Evolutionary conservation across 2,329 filamentous ascomycete species (phyloP).

Genomic region (Dothistroma pini): DNA sequence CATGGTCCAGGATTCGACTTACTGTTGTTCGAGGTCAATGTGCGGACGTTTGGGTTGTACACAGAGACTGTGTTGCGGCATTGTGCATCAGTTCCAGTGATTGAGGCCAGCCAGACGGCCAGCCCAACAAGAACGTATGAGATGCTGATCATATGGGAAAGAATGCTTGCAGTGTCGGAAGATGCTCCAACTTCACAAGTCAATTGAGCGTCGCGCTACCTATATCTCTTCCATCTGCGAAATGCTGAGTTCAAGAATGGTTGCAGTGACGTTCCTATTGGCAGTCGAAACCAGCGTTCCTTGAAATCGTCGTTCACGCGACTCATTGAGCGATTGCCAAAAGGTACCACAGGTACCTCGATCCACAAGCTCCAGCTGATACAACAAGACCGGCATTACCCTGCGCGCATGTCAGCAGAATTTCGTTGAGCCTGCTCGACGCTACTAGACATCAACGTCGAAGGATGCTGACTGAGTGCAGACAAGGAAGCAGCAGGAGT

Average conservation of each 20-base stretch:
- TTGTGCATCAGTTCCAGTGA: conserved; percentile 11
- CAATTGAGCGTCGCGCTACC: background rate
- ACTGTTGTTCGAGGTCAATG: conserved; percentile 20
- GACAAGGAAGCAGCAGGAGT: too few relatives aligned
- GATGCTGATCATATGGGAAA: background rate
- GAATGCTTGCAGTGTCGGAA: background rate
- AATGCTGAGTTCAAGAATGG: background rate
- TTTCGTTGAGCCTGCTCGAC: background rate
- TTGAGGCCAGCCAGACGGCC: background rate
- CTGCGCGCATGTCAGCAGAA: background rate
- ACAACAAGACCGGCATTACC: background rate
- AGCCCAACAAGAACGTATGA: background rate
- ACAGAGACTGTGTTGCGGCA: conserved; percentile 24
- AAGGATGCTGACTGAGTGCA: background rate
- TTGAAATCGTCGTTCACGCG: background rate
- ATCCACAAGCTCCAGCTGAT: background rate
- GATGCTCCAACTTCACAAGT: background rate
- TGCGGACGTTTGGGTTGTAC: conserved; percentile 21
- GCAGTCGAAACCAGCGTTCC: background rate
- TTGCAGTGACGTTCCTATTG: background rate
- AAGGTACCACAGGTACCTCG: background rate
- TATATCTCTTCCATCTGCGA: background rate
- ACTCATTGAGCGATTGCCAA: background rate
- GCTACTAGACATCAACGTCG: background rate
- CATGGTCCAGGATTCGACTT: background rate